phyloP scores from a whole-genome alignment of 2,329 filamentous ascomycete species.

The Alternaria dauci region DNA sequence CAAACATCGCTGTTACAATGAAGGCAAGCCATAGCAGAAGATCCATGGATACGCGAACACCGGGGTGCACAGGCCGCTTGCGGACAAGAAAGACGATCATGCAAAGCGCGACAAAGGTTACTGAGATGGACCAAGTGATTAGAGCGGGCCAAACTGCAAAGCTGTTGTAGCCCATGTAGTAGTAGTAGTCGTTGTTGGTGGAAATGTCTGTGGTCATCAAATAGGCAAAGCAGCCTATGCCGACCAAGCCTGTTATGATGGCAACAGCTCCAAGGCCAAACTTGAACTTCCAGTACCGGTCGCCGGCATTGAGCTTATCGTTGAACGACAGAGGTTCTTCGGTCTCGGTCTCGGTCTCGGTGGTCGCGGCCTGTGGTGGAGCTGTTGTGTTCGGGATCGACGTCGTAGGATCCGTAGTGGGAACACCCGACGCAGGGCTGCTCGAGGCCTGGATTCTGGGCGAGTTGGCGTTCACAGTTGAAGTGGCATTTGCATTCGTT shows the following conservation, averaged over 20 bases:
- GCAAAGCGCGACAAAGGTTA: conserved; percentile 43
- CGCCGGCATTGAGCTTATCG: conserved; percentile 37
- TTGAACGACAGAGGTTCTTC: conserved; percentile 27
- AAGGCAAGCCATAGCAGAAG: conserved; percentile 48
- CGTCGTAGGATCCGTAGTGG: conserved; percentile 8
- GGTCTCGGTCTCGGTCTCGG: conserved; percentile 1
- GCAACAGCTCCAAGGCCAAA: conserved; percentile 29
- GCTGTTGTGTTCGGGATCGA: conserved; percentile 2
- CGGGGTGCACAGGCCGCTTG: conserved; percentile 45
- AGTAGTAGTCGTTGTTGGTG: conserved; percentile 19
- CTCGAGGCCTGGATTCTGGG: conserved; percentile 5
- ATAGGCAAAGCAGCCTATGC: conserved; percentile 44
- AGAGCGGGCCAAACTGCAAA: conserved; percentile 30
- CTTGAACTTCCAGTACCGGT: conserved; percentile 47
- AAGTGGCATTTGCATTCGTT: conserved; percentile 1
- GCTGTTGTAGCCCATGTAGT: conserved; percentile 21
- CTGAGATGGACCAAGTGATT: conserved; percentile 41
- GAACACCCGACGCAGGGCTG: conserved; percentile 6
- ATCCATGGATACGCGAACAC: conserved; percentile 46
- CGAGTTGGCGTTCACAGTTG: neutral
- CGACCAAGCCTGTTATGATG: conserved; percentile 40
- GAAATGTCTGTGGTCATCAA: conserved; percentile 9
- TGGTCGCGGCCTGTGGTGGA: conserved; percentile 4
- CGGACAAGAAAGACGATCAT: conserved; percentile 37
- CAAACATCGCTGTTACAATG: conserved; percentile 39